Base-by-base conservation (phyloP, 1,284 basidiomycete genomes). In the Lentinula novae-zelandiae region DNA sequence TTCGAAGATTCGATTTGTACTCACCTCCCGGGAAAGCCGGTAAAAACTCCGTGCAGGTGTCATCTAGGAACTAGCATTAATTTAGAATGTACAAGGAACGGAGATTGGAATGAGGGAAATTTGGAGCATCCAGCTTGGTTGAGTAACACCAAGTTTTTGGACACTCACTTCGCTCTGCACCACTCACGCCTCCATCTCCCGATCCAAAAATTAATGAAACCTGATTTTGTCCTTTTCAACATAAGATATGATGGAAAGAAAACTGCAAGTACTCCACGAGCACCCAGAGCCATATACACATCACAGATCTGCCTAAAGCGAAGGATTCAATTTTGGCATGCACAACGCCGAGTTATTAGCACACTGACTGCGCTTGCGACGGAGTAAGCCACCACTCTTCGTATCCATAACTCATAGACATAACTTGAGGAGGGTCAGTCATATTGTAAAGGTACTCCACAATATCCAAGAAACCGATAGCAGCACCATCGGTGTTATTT, bases 331-430 rank as follows among this genome's bases (percentile, higher is more conserved):
- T 20, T 17, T n/a, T 0, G 33, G 38, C 15, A 2, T 36, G 27
- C 20, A n/a, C 48, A 20, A 48, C 27, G 17, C n/a, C 9, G 34
- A 10, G 17, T 44, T 33, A 5, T 36, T 10, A 36, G 12, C 10
- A 52, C 27, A 57, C 51, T 36, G 17, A 57, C 60, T 52, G 34
- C 13, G 60, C 60, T 20, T 56, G 49, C 9, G 53, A 44, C 22
- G 48, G 54, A 57, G 53, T 61, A 27, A 61, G 53, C 48, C 54
- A 55, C 34, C 54, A 54, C 48, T 61, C 60, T n/a, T 50, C 10
- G 36, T 42, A 61, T 34, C 60, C 60, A 46, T 61, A 61, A 40
- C 60, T 61, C 60, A 61, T 61, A 34, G 53, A 56, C 53, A 61
- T 61, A 9, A 55, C 53, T 50, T 61, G 60, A 1, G 60, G 60